Evolutionary conservation across 192 early-diverging fungal genomes (phyloP).

Genomic region (Umbelopsis vinacea): DNA sequence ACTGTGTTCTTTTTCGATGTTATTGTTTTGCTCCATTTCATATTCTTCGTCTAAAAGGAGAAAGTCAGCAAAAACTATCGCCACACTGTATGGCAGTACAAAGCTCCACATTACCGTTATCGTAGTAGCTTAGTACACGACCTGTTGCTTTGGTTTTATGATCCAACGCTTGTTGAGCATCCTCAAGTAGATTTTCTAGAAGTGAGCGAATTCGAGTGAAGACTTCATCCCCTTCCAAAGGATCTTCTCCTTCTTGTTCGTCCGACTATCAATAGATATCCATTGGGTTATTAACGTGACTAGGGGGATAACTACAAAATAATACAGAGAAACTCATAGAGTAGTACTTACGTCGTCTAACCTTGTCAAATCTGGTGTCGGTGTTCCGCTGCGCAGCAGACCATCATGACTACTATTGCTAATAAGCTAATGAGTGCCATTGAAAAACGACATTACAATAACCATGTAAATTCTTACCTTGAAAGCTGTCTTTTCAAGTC

Average conservation of each 20-base stretch:
- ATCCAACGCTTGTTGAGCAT: slow-evolving; percentile 1
- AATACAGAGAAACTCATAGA: no score
- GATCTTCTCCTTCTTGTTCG: slow-evolving; percentile 10
- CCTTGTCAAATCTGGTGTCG: slow-evolving; percentile 8
- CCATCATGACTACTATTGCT: neutral
- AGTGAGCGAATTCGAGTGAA: neutral
- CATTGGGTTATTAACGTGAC: no score
- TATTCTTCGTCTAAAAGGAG: neutral
- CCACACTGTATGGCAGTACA: neutral
- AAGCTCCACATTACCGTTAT: neutral
- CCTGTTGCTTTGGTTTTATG: slow-evolving; percentile 13
- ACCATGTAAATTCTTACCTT: neutral
- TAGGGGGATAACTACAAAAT: no score
- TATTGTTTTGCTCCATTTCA: neutral
- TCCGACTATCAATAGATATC: neutral
- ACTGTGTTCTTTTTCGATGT: neutral
- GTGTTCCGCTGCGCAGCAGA: neutral
- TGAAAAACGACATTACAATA: no score
- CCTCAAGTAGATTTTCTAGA: neutral
- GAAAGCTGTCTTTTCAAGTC: slow-evolving; percentile 14
- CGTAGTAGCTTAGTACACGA: slow-evolving; percentile 1
- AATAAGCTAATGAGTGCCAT: neutral
- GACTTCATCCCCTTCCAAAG: neutral
- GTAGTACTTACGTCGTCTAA: slow-evolving; percentile 4
- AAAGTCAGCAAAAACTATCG: neutral